Evolutionary conservation across 169 alveolate species (phyloP).

Genomic region (Cryptosporidium tyzzeri): DNA sequence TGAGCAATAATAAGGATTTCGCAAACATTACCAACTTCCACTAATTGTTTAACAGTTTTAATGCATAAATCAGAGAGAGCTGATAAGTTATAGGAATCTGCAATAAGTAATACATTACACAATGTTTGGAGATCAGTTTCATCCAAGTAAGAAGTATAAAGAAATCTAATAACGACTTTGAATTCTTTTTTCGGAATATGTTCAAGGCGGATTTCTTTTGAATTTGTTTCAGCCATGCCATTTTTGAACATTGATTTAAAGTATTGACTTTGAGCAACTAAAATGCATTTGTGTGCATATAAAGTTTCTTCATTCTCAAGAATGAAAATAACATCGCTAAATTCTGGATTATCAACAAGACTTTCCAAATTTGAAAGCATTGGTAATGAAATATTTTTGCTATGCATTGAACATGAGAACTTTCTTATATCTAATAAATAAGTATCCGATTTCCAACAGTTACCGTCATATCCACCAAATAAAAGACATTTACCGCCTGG

Average conservation of each 20-base stretch:
- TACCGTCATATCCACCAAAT: conserved; percentile 84
- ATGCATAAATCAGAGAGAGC: conserved; percentile 37
- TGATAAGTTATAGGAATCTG: conserved; percentile 45
- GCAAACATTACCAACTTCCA: conserved; percentile 54
- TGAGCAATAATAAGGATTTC: conserved; percentile 40
- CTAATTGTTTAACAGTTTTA: conserved; percentile 29
- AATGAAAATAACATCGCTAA: conserved; percentile 55
- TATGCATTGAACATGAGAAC: conserved; percentile 25
- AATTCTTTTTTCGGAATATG: conserved; percentile 57
- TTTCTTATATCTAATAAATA: conserved; percentile 77
- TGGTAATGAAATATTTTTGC: conserved; percentile 53
- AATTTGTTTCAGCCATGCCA: conserved; percentile 52
- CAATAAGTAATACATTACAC: conserved; percentile 44
- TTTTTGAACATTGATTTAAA: conserved; percentile 60
- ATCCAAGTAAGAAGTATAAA: conserved; percentile 59
- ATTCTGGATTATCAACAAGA: conserved; percentile 73
- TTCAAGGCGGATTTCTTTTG: conserved; percentile 24
- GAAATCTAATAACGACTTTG: conserved; percentile 34
- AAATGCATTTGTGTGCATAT: conserved; percentile 63
- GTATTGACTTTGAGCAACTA: conserved; percentile 54
- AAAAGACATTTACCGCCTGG: conserved; percentile 77
- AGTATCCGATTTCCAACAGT: conserved; percentile 77
- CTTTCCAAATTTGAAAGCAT: conserved; percentile 49
- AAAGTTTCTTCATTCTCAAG: conserved; percentile 43
- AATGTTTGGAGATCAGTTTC: conserved; percentile 45